These are phyloP conservation scores for Fusarium setosum DNA, from an alignment of 2,329 filamentous ascomycete genomes.

Conservation along the genomic window DNA sequence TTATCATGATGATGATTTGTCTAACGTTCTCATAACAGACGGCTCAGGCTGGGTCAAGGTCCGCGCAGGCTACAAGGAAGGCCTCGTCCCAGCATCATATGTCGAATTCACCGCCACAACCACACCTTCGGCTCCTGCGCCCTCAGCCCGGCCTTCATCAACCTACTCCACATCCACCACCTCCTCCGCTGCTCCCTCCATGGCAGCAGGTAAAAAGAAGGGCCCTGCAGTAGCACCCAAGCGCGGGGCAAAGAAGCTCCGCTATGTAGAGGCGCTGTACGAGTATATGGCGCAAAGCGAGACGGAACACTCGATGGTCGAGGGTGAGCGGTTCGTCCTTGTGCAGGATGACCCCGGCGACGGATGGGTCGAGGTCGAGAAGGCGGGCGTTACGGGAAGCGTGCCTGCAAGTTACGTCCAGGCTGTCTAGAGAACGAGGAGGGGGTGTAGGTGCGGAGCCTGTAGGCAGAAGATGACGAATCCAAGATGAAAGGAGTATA, in stretches of 20 bases:
- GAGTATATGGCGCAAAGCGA: slow-evolving; percentile 90
- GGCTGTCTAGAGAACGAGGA: slow-evolving; percentile 64
- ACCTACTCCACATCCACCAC: slow-evolving; percentile 78
- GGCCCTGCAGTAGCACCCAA: slow-evolving; percentile 92
- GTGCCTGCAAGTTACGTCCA: slow-evolving; percentile 96
- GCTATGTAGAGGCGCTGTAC: slow-evolving; percentile 93
- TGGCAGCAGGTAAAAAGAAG: slow-evolving; percentile 75
- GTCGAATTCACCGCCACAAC: slow-evolving; percentile 72
- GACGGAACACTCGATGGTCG: slow-evolving; percentile 87
- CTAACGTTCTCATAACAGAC: slow-evolving; percentile 65
- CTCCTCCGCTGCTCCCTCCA: slow-evolving; percentile 47
- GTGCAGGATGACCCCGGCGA: slow-evolving; percentile 90
- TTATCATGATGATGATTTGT: background rate
- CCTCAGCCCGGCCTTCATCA: slow-evolving; percentile 73
- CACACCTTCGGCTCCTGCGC: slow-evolving; percentile 54
- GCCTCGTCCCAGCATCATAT: slow-evolving; percentile 89
- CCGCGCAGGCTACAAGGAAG: slow-evolving; percentile 78
- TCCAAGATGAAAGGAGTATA: background rate
- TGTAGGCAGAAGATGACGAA: slow-evolving; percentile 5
- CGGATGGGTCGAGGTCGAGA: slow-evolving; percentile 97
- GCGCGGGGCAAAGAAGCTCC: slow-evolving; percentile 91
- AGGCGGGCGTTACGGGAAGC: slow-evolving; percentile 85
- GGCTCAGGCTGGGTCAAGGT: slow-evolving; percentile 94
- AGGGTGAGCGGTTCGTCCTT: slow-evolving; percentile 92
- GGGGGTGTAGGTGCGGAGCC: slow-evolving; percentile 18